Conservation (phyloP, 140 eudicot species). For the Flaveria floridana region DNA sequence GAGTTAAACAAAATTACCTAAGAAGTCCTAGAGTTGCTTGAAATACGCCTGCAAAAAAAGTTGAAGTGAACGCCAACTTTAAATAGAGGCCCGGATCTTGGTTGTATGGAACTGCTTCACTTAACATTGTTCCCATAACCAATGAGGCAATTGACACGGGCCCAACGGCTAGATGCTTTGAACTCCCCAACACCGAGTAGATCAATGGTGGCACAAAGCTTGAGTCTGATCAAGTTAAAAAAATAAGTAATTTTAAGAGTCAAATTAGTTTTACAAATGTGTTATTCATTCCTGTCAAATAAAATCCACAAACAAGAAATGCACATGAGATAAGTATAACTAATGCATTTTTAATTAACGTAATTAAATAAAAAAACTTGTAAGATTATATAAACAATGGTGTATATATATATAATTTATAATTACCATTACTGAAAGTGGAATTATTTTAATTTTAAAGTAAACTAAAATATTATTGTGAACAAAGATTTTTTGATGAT, state of each 20-base stretch:
- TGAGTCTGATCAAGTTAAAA: constrained; percentile 54
- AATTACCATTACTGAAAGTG: not conserved
- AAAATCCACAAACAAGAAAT: not conserved
- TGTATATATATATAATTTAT: not conserved
- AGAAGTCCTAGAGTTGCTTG: constrained; percentile 86
- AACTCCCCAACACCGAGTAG: constrained; percentile 90
- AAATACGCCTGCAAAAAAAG: constrained; percentile 89
- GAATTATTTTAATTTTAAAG: not conserved
- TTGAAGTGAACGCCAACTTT: constrained; percentile 84
- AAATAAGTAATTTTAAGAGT: not conserved
- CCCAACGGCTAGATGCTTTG: constrained; percentile 90
- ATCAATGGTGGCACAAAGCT: constrained; percentile 98
- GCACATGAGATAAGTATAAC: not conserved
- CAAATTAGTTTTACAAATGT: not conserved
- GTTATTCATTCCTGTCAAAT: not conserved
- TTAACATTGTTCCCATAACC: constrained; percentile 99
- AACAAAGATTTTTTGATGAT: not conserved
- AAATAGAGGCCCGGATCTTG: constrained; percentile 70
- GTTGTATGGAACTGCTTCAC: constrained; percentile 57
- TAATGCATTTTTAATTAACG: not conserved
- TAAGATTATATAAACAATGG: not conserved
- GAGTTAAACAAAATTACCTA: constrained; percentile 43
- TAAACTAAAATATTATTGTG: not conserved
- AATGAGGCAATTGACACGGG: constrained; percentile 98
- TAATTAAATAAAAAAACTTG: not conserved